Conservation (phyloP, 2,329 filamentous ascomycete genomes). For the Capronia epimyces region DNA sequence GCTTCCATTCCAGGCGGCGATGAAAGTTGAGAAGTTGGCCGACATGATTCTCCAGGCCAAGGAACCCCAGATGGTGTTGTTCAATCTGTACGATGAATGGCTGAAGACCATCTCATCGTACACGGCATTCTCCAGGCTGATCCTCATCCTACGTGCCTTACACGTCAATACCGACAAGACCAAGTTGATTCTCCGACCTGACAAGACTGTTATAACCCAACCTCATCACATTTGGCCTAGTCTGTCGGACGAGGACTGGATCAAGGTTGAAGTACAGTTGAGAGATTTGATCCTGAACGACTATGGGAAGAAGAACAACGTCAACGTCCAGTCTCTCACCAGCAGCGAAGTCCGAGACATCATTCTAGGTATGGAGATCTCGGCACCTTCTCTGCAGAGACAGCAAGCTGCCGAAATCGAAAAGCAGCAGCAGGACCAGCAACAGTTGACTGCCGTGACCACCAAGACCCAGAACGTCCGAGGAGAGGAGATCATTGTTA, state of each 20-base stretch:
- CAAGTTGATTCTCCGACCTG: constrained; percentile 86
- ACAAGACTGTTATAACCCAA: constrained; percentile 97
- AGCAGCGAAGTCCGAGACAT: constrained; percentile 97
- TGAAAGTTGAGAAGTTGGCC: constrained; percentile 99
- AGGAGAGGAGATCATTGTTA: constrained; percentile 96
- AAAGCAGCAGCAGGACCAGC: constrained; percentile 96
- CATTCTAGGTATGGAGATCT: constrained; percentile 99
- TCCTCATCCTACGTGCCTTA: constrained; percentile 86
- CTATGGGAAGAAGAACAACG: constrained; percentile 99
- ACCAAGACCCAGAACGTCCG: constrained; percentile 97
- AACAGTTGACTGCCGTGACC: constrained; percentile 91
- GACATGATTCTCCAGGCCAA: constrained; percentile 98
- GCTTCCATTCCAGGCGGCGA: constrained; percentile 96
- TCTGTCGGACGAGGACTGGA: constrained; percentile 92
- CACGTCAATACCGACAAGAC: constrained; percentile 99
- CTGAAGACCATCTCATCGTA: constrained; percentile 97
- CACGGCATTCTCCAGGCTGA: constrained; percentile 92
- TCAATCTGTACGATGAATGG: constrained; percentile 99
- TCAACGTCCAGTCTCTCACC: constrained; percentile 94
- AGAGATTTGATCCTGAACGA: constrained; percentile 95
- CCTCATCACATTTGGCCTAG: constrained; percentile 99
- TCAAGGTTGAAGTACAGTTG: constrained; percentile 96
- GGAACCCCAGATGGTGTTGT: constrained; percentile 99
- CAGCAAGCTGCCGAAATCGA: constrained; percentile 98
- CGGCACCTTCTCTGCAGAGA: constrained; percentile 92